phyloP scores from a whole-genome alignment of 2,329 filamentous ascomycete species.

The Dothistroma septosporum region DNA sequence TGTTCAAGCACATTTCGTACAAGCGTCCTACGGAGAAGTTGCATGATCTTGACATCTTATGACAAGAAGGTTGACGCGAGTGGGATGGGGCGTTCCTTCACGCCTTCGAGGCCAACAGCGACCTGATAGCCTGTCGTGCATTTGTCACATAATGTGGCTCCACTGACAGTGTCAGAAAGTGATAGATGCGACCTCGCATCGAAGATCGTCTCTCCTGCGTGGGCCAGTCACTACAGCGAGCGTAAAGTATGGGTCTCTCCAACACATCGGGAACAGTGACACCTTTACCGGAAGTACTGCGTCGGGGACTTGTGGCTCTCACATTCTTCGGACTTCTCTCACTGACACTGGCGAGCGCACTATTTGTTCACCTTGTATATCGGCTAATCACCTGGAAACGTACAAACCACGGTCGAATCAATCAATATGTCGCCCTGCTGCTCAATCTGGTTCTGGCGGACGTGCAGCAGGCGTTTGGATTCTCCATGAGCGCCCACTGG shows the following conservation, averaged over 20 bases:
- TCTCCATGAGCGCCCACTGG: slow-evolving; percentile 59
- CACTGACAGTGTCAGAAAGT: background rate
- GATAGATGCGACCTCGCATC: background rate
- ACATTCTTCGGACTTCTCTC: slow-evolving; percentile 47
- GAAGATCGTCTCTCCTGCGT: background rate
- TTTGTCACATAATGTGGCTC: background rate
- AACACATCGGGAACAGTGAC: slow-evolving; percentile 24
- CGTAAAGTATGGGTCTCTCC: background rate
- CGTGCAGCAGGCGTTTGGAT: slow-evolving; percentile 61
- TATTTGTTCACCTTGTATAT: slow-evolving; percentile 46
- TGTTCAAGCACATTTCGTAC: background rate
- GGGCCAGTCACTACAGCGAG: background rate
- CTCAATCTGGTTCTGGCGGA: slow-evolving; percentile 66
- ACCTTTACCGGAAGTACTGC: slow-evolving; percentile 34
- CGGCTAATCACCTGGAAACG: slow-evolving; percentile 43
- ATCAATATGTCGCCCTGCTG: slow-evolving; percentile 65
- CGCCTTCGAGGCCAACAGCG: background rate
- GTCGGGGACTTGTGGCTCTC: slow-evolving; percentile 45
- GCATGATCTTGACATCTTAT: background rate
- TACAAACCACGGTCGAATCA: slow-evolving; percentile 38
- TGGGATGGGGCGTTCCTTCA: background rate
- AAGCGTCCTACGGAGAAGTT: background rate
- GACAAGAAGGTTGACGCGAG: background rate
- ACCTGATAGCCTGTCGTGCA: background rate
- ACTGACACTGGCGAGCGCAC: slow-evolving; percentile 41